A percentile compares a stretch with the other conserved stretches of the same genome.
phyloP scores from a whole-genome alignment of 2,329 filamentous ascomycete species.

The Albifimbria verrucaria region DNA sequence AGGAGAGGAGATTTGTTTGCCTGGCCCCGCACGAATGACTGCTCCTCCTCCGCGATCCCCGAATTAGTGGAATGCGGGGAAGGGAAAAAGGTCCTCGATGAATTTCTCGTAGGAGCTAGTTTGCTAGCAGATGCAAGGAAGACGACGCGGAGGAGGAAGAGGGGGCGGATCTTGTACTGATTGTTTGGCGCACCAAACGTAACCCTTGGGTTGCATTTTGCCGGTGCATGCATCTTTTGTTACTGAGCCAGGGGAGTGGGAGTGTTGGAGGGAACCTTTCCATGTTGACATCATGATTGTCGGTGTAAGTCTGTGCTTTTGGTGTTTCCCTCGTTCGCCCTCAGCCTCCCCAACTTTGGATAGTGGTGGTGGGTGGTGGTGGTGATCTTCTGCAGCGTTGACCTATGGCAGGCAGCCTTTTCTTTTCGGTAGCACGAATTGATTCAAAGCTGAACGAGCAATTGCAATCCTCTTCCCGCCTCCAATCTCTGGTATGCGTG shows the following conservation, averaged over 20 bases:
- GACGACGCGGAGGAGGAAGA: background rate
- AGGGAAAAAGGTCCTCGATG: background rate
- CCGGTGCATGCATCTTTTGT: too few species aligned
- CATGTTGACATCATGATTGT: background rate
- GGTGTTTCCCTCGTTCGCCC: background rate
- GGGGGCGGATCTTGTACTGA: background rate
- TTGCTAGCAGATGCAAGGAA: too few species aligned
- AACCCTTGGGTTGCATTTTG: background rate
- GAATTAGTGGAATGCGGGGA: background rate
- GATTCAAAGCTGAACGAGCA: too few species aligned
- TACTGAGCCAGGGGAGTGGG: too few species aligned
- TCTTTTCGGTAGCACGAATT: too few species aligned
- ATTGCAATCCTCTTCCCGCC: too few species aligned
- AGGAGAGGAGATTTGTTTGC: too few species aligned
- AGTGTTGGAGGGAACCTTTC: background rate
- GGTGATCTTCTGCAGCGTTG: too few species aligned
- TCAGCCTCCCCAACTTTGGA: background rate
- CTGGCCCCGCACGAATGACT: background rate
- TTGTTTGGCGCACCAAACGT: background rate
- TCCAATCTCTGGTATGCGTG: too few species aligned
- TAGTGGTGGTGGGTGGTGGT: too few species aligned
- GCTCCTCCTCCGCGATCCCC: background rate
- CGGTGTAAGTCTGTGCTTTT: background rate
- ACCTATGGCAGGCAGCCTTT: too few species aligned
- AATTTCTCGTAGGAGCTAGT: too few species aligned